Evolutionary conservation across 1,284 basidiomycete species (phyloP).

Genomic region (Wallemia hederae): DNA sequence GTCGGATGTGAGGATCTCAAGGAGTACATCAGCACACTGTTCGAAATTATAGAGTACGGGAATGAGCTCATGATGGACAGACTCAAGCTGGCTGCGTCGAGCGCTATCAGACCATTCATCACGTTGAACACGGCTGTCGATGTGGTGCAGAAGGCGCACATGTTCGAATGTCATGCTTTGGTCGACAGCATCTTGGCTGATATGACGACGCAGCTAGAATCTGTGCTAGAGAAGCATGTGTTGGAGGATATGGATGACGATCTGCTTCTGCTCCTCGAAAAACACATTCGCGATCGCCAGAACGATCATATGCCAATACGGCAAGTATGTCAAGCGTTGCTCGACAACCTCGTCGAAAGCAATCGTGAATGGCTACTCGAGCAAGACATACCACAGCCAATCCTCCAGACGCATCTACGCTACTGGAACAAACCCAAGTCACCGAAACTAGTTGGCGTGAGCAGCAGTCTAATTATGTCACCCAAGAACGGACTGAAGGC

Average conservation of each 20-base stretch:
- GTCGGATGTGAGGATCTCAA: not conserved
- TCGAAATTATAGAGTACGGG: not conserved
- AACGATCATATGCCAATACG: not conserved
- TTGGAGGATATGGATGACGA: not conserved
- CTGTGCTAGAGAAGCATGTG: not conserved
- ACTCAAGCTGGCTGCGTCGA: not conserved
- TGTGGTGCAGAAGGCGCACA: not conserved
- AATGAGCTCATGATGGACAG: not conserved
- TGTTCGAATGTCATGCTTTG: not conserved
- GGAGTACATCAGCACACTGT: not conserved
- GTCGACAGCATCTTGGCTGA: not conserved
- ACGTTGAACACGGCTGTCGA: not conserved
- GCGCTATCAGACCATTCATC: not conserved
- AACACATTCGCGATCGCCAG: not conserved
- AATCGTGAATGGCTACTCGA: not conserved
- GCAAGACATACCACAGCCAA: not conserved
- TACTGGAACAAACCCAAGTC: not conserved
- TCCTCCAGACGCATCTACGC: not conserved
- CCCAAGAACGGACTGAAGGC: not conserved
- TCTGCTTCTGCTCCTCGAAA: not conserved
- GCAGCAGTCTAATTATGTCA: not conserved
- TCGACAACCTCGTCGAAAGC: not conserved
- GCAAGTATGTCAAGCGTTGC: not conserved
- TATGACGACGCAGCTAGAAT: not conserved
- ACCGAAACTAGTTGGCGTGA: not conserved